These are phyloP conservation scores for Polyplosphaeria fusca DNA, from an alignment of 495 filamentous ascomycete species.

Conservation along the genomic window DNA sequence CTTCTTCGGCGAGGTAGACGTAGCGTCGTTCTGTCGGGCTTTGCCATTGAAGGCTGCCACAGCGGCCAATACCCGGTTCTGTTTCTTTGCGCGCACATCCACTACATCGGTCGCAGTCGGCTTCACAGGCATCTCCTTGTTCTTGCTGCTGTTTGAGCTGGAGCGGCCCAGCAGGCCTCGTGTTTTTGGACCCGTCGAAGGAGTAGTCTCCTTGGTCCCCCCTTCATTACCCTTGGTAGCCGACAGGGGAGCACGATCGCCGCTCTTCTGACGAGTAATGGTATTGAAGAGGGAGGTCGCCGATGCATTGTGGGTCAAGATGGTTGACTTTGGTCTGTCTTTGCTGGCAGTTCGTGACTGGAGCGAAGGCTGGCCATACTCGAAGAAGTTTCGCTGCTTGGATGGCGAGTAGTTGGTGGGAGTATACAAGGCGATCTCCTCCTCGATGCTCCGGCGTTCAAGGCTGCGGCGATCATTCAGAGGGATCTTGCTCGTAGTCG, in stretches of 20 bases:
- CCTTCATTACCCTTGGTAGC: constrained; percentile 27
- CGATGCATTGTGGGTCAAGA: constrained; percentile 33
- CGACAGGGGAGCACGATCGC: constrained; percentile 22
- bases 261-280: constrained; percentile 24
- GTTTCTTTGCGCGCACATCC: constrained; percentile 38
- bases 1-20: constrained; percentile 26
- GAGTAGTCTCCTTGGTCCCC: background rate
- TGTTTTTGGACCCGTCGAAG: background rate
- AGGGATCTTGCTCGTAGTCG: constrained; percentile 39
- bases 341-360: constrained; percentile 40
- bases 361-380: constrained; percentile 56
- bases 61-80: constrained; percentile 60
- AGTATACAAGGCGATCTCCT: constrained; percentile 62
- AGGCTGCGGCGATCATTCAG: constrained; percentile 41
- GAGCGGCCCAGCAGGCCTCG: constrained; percentile 17
- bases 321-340: constrained; percentile 54
- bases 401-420: constrained; percentile 60
- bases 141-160: constrained; percentile 28
- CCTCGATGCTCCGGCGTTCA: constrained; percentile 42
- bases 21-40: constrained; percentile 30
- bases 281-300: constrained; percentile 25
- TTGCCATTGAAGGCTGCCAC: constrained; percentile 60
- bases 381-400: constrained; percentile 64
- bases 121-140: constrained; percentile 38
- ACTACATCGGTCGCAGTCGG: constrained; percentile 40